These are phyloP conservation scores for Plantago lanceolata DNA, from an alignment of 305 asterid species.

Conservation along the genomic window DNA sequence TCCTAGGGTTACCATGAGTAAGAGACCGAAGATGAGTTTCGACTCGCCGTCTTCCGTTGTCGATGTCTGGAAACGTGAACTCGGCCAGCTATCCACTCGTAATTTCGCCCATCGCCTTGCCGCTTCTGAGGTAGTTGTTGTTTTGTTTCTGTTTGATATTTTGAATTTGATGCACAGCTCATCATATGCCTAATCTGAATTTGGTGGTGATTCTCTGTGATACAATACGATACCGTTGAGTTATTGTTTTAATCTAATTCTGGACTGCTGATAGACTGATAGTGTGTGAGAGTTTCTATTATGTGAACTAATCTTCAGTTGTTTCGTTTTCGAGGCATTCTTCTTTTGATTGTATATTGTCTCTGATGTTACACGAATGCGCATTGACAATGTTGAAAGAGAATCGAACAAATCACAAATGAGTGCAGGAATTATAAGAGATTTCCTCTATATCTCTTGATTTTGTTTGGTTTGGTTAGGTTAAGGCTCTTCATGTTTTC, in stretches of 20 bases:
- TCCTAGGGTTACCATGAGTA: slow-evolving; percentile 37
- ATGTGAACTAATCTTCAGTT: too few relatives aligned
- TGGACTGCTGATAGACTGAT: not conserved
- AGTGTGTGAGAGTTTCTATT: too few relatives aligned
- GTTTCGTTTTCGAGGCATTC: too few relatives aligned
- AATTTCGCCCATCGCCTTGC: slow-evolving; percentile 59
- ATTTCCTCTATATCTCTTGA: not conserved
- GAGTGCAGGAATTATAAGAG: too few relatives aligned
- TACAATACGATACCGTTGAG: not conserved
- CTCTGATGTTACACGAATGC: too few relatives aligned
- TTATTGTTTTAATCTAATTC: too few relatives aligned
- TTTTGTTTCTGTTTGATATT: too few relatives aligned
- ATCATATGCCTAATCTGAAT: not conserved
- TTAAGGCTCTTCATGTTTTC: not conserved
- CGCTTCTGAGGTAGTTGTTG: slow-evolving; percentile 53
- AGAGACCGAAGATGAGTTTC: slow-evolving; percentile 39
- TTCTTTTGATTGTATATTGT: too few relatives aligned
- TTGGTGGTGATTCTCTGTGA: not conserved
- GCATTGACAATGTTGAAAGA: too few relatives aligned
- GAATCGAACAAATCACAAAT: too few relatives aligned
- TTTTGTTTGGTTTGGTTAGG: not conserved
- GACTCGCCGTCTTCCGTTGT: slow-evolving; percentile 39
- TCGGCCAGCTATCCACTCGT: slow-evolving; percentile 56
- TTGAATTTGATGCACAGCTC: too few relatives aligned
- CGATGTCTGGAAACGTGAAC: slow-evolving; percentile 67